Conservation (phyloP, 768 basidiomycete species). For the Tylopilus plumbeoviolaceoides region DNA sequence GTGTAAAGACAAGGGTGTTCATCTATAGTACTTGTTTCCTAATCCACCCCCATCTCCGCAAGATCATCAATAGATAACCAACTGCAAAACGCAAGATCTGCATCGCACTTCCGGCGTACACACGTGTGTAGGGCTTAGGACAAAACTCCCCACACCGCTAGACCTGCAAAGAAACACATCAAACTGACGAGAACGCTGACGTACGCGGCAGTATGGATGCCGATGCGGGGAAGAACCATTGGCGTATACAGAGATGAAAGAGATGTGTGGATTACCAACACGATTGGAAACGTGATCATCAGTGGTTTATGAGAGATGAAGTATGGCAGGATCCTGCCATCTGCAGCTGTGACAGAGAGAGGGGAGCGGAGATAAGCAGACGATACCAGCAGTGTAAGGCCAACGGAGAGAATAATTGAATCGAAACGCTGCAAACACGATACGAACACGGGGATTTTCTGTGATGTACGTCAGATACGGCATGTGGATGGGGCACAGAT, state of each 20-base stretch:
- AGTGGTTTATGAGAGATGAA: constrained; percentile 34
- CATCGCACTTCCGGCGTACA: background rate
- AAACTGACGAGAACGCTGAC: constrained; percentile 61
- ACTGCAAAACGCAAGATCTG: background rate
- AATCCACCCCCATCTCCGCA: background rate
- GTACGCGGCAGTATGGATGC: constrained; percentile 75
- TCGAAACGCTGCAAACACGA: constrained; percentile 75
- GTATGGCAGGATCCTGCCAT: constrained; percentile 13
- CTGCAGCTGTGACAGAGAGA: constrained; percentile 31
- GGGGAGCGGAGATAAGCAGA: constrained; percentile 59
- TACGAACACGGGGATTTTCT: constrained; percentile 79
- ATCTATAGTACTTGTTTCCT: background rate
- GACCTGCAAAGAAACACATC: constrained; percentile 66
- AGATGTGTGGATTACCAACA: constrained; percentile 46
- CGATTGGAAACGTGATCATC: constrained; percentile 38
- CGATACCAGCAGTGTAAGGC: constrained; percentile 49
- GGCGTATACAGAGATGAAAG: constrained; percentile 67
- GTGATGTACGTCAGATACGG: constrained; percentile 6
- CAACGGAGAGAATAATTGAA: constrained; percentile 65
- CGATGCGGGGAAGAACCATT: constrained; percentile 62
- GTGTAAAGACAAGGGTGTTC: background rate
- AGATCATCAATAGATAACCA: constrained; percentile 10
- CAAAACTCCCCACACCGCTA: constrained; percentile 70
- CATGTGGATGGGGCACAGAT: background rate
- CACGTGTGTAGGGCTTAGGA: constrained; percentile 27